Percentiles rank a stretch among this genome's conserved stretches.
These are phyloP conservation scores for Chlamydomonas reinhardtii DNA, from an alignment of 163 green algal species.

Conservation along the genomic window DNA sequence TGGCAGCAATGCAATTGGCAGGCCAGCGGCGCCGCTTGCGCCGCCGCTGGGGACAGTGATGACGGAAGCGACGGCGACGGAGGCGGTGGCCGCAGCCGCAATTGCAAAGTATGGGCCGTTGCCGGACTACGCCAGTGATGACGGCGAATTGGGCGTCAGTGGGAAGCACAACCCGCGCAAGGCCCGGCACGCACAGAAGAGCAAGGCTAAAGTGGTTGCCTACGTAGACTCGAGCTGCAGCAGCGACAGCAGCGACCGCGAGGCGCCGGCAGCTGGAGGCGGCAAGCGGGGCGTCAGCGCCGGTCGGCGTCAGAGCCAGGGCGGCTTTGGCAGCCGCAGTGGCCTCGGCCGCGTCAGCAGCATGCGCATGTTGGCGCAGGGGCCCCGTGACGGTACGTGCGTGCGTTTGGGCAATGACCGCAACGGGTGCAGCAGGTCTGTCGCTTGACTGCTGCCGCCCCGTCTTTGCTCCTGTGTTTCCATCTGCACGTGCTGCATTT, in stretches of 20 bases:
- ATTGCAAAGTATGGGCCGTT: constrained; percentile 2
- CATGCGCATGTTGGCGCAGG: constrained; percentile 3
- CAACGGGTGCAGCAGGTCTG: too few relatives aligned
- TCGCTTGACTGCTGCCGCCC: too few relatives aligned
- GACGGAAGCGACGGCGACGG: too few relatives aligned
- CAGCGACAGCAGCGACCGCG: background rate
- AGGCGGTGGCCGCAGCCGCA: background rate
- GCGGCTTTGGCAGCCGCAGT: background rate
- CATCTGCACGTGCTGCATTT: too few relatives aligned
- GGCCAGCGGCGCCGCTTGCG: too few relatives aligned
- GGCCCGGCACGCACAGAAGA: background rate
- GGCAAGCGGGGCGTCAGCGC: background rate
- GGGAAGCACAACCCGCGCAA: background rate
- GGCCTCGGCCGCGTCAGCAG: background rate
- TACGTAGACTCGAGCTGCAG: background rate
- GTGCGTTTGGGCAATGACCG: too few relatives aligned
- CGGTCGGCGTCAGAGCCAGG: background rate
- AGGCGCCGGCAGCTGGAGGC: too few relatives aligned
- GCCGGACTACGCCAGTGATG: background rate
- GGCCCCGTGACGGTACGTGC: background rate
- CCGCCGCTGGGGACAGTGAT: too few relatives aligned
- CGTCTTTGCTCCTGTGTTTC: too few relatives aligned
- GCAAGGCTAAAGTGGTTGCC: background rate
- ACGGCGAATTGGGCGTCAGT: background rate
- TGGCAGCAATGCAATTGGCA: too few relatives aligned